Percentiles rank a stretch among this genome's conserved stretches.
phyloP scores from a whole-genome alignment of 2,329 filamentous ascomycete genomes.

The Bimuria novae-zelandiae region DNA sequence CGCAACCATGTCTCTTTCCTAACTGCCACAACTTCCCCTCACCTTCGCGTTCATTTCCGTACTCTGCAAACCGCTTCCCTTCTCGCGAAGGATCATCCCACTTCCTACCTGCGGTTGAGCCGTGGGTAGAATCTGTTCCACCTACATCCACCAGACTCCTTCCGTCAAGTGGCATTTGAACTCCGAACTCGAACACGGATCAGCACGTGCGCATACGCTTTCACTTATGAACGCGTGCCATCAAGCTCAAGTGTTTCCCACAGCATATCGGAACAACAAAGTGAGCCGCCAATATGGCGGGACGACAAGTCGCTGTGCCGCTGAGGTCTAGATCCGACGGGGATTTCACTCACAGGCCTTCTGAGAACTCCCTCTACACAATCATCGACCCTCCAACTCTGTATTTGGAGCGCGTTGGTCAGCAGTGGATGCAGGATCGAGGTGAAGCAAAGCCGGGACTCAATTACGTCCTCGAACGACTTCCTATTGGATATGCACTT shows the following conservation, averaged over 20 bases:
- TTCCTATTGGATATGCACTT: conserved; percentile 61
- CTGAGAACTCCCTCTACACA: conserved; percentile 24
- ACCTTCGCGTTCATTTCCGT: background rate
- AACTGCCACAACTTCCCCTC: background rate
- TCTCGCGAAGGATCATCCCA: background rate
- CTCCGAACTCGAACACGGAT: too few relatives aligned
- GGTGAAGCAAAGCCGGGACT: conserved; percentile 44
- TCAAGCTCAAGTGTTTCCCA: background rate
- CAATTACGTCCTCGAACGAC: conserved; percentile 55
- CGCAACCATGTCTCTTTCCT: background rate
- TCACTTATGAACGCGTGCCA: background rate
- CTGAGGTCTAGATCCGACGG: conserved; percentile 41
- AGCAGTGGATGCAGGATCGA: conserved; percentile 53
- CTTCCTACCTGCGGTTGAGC: background rate
- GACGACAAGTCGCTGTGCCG: conserved; percentile 25
- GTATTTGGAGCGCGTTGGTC: conserved; percentile 55
- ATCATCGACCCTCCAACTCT: conserved; percentile 46
- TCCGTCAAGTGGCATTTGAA: too few relatives aligned
- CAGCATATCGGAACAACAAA: background rate
- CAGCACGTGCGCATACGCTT: background rate
- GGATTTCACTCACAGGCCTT: conserved; percentile 36
- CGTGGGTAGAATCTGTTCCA: background rate
- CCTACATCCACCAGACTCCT: background rate
- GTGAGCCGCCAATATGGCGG: background rate
- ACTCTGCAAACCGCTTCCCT: background rate